Evolutionary conservation across 2,329 filamentous ascomycete genomes (phyloP), one percentile per base, ranked within the genome.

Genomic region (Diaporthe vexans): DNA sequence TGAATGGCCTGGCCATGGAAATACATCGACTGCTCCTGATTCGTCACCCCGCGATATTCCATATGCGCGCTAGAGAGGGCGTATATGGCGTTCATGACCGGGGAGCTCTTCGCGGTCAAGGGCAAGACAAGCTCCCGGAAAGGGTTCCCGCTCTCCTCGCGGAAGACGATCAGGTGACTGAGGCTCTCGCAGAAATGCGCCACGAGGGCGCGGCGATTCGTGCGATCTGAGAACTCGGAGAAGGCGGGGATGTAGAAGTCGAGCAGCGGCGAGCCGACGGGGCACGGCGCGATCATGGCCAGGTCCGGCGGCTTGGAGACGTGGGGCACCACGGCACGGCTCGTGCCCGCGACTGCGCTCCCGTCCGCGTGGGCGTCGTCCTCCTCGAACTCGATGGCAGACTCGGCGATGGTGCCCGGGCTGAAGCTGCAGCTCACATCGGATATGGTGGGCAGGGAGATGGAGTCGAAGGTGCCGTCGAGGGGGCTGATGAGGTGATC

Each of bases 41-140:
- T 88, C 35, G 86, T 82, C 8, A 90, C 83, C 2, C 88, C 89
- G 35, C 89, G 84, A 65, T 90, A 94, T 77, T 96, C 93, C 74
- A 97, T 85, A 81, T 98, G 97, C 74, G 95, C 96, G 73, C 93
- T 94, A 0, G 94, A 91, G 10, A 98, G 85, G 0, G 95, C 95
- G 74, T 94, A 95, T 75, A 98, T 93, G 13, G 95, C 94, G 79
- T 97, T 94, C 81, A 94, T 93, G 5, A 98, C 88, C 1, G 90
- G 87, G 0, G 85, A 84, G 78, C 89, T 90, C 57, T 80, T 84
- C 65, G 87, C 85, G 3, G 89, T 90, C 52, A 92, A 83, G 2
- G 91, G 91, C n/a, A 92, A 82, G 11, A 92, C 88, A 19, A 92
- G 83, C 77, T 91, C 89, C 77, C 91, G 89, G 78, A 92, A 92